phyloP scores from a whole-genome alignment of 805 yeast species.

The Pichia heedii region DNA sequence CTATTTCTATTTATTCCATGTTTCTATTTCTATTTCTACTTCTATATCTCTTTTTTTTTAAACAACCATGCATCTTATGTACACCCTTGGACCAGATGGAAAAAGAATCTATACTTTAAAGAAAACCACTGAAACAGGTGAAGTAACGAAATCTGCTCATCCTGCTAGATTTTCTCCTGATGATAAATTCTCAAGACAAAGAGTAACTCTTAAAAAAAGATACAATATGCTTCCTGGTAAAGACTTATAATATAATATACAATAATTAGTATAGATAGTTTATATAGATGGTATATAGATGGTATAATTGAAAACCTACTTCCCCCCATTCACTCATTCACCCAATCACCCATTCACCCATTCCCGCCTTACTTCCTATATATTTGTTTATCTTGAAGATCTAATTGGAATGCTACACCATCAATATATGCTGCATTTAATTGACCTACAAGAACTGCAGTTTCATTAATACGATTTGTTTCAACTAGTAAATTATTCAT shows the following conservation, averaged over 20 bases:
- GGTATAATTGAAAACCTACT: no score
- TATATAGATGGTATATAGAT: no score
- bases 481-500: constrained; percentile 54
- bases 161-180: constrained; percentile 99
- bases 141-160: constrained; percentile 96
- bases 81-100: constrained; percentile 90
- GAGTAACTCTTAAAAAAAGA: constrained; percentile 96
- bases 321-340: no score
- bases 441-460: constrained; percentile 61
- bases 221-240: constrained; percentile 62
- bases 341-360: no score
- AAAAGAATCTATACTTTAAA: constrained; percentile 90
- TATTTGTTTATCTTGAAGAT: constrained; percentile 1
- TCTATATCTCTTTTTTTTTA: no score
- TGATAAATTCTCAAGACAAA: constrained; percentile 97
- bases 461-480: constrained; percentile 57
- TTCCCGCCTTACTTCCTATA: no score
- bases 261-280: no score
- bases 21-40: no score
- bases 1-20: no score
- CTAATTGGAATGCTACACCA: constrained; percentile 6
- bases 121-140: constrained; percentile 75
- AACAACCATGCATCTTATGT: constrained; percentile 98
- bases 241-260: not conserved
- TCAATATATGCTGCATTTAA: constrained; percentile 24